Evolutionary conservation across 2,329 filamentous ascomycete species (phyloP).

Genomic region (Parafenestella ontariensis): DNA sequence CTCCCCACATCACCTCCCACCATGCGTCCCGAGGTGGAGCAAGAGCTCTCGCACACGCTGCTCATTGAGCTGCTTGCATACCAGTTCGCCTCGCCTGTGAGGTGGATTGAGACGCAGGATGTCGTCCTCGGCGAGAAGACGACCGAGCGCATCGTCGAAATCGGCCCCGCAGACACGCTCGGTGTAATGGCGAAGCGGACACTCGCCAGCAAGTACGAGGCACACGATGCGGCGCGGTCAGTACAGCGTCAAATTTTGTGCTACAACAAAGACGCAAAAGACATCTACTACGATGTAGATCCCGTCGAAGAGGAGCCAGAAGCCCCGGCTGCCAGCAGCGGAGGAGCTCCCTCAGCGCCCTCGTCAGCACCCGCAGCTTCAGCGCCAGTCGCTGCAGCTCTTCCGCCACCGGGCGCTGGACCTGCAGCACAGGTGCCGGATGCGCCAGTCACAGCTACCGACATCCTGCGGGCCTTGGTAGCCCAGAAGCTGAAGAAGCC

Average conservation of each 20-base stretch:
- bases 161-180: constrained; percentile 94
- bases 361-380: constrained; percentile 61
- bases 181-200: constrained; percentile 98
- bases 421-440: constrained; percentile 88
- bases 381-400: constrained; percentile 56
- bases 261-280: constrained; percentile 99
- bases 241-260: constrained; percentile 97
- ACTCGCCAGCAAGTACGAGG: constrained; percentile 95
- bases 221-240: constrained; percentile 95
- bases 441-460: constrained; percentile 83
- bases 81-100: constrained; percentile 96
- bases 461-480: constrained; percentile 87
- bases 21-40: constrained; percentile 99
- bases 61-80: constrained; percentile 98
- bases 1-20: constrained; percentile 47
- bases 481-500: constrained; percentile 98
- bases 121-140: constrained; percentile 96
- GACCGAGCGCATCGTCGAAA: constrained; percentile 96
- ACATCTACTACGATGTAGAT: constrained; percentile 99
- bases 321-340: constrained; percentile 58
- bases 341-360: constrained; percentile 51
- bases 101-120: constrained; percentile 99
- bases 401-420: constrained; percentile 74
- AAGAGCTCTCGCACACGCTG: constrained; percentile 97
- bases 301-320: constrained; percentile 80